Conservation (phyloP, 139 green algal species). For the Pleodorina starrii region DNA sequence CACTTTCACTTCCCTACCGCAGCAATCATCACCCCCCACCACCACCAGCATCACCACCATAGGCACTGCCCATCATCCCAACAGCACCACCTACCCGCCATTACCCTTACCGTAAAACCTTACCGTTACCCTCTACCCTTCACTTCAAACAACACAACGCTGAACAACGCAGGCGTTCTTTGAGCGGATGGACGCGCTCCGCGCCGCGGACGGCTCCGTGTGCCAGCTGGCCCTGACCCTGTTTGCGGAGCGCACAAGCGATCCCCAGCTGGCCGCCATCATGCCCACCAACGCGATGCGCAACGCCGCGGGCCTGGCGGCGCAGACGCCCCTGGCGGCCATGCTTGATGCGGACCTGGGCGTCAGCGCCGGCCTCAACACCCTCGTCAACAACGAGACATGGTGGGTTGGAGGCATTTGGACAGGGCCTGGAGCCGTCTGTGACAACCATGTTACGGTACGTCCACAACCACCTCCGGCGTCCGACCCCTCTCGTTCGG, state of each 20-base stretch:
- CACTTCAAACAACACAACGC: no score
- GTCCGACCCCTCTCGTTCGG: no score
- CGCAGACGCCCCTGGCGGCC: neutral
- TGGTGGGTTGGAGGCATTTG: constrained; percentile 27
- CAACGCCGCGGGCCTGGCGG: constrained; percentile 11
- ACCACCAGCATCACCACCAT: no score
- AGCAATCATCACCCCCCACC: no score
- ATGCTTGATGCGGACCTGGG: constrained; percentile 39
- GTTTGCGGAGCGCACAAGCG: neutral
- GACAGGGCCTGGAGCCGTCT: no score
- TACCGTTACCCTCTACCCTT: no score
- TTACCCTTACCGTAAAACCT: no score
- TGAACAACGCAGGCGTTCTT: constrained; percentile 26
- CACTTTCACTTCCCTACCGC: no score
- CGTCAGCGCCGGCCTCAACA: neutral
- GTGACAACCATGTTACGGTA: no score
- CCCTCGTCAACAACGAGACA: neutral
- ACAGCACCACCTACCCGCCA: no score
- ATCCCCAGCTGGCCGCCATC: neutral
- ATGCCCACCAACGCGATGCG: constrained; percentile 45
- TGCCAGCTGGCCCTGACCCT: constrained; percentile 23
- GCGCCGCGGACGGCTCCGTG: neutral
- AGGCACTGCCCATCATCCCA: no score
- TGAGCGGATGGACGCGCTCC: neutral
- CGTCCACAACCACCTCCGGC: no score